These are phyloP conservation scores for Tylopilus cervinicoccineus DNA, from an alignment of 768 basidiomycete species.

Conservation along the genomic window DNA sequence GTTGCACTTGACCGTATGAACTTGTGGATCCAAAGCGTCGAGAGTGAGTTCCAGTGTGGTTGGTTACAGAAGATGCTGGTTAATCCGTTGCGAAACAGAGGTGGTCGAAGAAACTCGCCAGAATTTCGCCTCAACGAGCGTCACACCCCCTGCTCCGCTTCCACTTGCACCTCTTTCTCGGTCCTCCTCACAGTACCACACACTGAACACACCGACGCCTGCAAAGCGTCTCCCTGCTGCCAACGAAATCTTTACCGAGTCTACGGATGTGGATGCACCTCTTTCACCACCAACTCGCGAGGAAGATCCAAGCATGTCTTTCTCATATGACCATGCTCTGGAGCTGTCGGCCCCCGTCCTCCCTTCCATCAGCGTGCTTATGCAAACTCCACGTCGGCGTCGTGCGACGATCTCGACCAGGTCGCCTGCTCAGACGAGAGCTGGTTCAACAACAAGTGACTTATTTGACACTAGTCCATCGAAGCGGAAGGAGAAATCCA, in stretches of 20 bases:
- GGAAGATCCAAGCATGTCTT: slow-evolving; percentile 19
- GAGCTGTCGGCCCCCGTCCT: slow-evolving; percentile 20
- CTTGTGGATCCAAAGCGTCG: slow-evolving; percentile 78
- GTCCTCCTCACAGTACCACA: slow-evolving; percentile 38
- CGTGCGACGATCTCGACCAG: slow-evolving; percentile 67
- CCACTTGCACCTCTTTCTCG: slow-evolving; percentile 58
- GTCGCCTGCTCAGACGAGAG: slow-evolving; percentile 44
- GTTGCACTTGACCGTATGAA: slow-evolving; percentile 61
- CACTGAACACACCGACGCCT: slow-evolving; percentile 33
- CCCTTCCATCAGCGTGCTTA: slow-evolving; percentile 17
- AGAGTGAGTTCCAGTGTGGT: slow-evolving; percentile 51
- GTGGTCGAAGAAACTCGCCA: slow-evolving; percentile 79
- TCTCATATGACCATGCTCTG: slow-evolving; percentile 18
- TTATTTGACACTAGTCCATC: slow-evolving; percentile 52
- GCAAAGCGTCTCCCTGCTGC: slow-evolving; percentile 55
- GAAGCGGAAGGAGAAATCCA: slow-evolving; percentile 62
- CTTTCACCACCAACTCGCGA: slow-evolving; percentile 18
- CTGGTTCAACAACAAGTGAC: slow-evolving; percentile 21
- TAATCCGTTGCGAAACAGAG: slow-evolving; percentile 40
- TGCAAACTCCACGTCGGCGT: slow-evolving; percentile 36
- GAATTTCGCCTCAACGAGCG: slow-evolving; percentile 57
- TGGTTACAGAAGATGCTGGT: not conserved
- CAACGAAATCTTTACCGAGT: slow-evolving; percentile 62
- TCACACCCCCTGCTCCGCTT: slow-evolving; percentile 53
- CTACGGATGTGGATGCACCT: slow-evolving; percentile 11